A percentile compares a stretch with the other conserved stretches of the same genome.
Evolutionary conservation across 2,329 filamentous ascomycete species (phyloP).

Genomic region (Clarireedia sp.): DNA sequence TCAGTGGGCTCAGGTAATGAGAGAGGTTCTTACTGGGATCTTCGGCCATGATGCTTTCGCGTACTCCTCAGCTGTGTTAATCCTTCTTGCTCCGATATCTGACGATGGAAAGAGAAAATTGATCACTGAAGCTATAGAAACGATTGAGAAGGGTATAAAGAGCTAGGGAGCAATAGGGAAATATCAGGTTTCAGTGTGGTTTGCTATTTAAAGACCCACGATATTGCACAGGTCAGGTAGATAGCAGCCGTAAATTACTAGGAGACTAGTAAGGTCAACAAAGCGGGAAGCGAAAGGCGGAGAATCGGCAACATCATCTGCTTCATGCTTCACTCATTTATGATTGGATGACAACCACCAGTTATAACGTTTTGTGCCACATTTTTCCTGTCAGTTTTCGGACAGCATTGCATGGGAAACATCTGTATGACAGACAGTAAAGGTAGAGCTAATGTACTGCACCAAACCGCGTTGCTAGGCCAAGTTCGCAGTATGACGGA

Average conservation of each 20-base stretch:
- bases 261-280: not conserved
- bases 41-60: conserved; percentile 25
- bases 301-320: conserved; percentile 7
- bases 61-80: not conserved
- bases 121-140: not conserved
- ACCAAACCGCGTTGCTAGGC: not conserved
- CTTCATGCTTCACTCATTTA: not conserved
- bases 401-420: not conserved
- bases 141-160: not conserved
- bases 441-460: not conserved
- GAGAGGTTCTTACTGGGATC: conserved; percentile 31
- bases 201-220: not conserved
- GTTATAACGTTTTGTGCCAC: not conserved
- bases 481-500: too few species aligned
- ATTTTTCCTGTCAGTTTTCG: not conserved
- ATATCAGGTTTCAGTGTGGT: not conserved
- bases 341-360: conserved; percentile 1
- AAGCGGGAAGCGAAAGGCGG: conserved; percentile 2
- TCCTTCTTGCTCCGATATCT: conserved; percentile 6
- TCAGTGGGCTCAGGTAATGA: conserved; percentile 55
- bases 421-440: not conserved
- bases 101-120: not conserved
- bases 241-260: not conserved
- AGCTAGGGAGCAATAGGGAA: not conserved
- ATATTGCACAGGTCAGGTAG: not conserved